Conservation (phyloP, 345 rosid species). For the Rhodamnia argentea region DNA sequence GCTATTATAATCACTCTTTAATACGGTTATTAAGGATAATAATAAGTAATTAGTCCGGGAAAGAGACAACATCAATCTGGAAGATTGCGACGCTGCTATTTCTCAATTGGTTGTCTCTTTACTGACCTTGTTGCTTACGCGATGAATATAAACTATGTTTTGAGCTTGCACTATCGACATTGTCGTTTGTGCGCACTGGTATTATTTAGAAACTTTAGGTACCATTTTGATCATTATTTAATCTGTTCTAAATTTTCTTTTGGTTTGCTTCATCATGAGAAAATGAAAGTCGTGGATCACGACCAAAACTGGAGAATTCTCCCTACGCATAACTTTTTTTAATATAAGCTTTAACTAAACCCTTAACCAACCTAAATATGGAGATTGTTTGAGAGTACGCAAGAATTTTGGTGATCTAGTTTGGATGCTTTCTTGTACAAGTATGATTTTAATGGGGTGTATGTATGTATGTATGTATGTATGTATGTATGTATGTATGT, state of each 20-base stretch:
- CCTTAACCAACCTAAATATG: background rate
- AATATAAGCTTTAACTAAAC: no score
- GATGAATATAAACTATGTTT: background rate
- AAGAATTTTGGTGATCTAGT: background rate
- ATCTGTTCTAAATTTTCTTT: background rate
- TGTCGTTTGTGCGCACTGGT: background rate
- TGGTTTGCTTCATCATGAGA: background rate
- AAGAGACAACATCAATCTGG: background rate
- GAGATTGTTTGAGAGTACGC: background rate
- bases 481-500: no score
- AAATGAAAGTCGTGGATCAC: background rate
- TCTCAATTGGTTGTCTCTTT: background rate
- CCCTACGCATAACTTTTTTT: background rate
- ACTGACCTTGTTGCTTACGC: no score
- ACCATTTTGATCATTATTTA: background rate
- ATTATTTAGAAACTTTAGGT: background rate
- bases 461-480: no score
- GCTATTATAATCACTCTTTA: background rate
- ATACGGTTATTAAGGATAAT: background rate
- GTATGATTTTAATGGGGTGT: no score
- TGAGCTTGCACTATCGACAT: background rate
- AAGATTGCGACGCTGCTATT: background rate
- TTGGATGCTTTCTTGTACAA: background rate
- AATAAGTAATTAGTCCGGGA: background rate
- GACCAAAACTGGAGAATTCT: background rate